Base-by-base conservation (phyloP, 192 early-diverging fungal genomes). In the Coemansia pectinata region DNA sequence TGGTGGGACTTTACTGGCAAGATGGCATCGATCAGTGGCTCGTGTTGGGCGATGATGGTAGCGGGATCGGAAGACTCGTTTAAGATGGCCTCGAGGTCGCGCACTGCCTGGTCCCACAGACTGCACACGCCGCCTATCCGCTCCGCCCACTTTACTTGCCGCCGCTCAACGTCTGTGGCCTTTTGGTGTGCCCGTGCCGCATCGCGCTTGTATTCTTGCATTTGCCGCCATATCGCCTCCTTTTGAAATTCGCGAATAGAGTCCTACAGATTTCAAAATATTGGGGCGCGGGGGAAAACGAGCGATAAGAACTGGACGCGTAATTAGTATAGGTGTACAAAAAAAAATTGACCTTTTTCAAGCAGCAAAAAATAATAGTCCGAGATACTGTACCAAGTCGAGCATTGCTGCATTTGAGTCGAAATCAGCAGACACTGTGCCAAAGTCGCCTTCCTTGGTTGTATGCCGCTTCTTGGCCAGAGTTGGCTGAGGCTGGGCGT, bases 211-310 rank as follows among this genome's bases (percentile, higher is more conserved):
- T 90, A 90, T 53, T 88, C 87, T 85, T 85, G 85, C 69, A 89
- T 88, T 59, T 89, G 86, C 21, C 88, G 71, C 85, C 86, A 90
- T 45, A 90, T 90, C 40, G 88, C 88, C 10, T 90, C 88, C 64
- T 90, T 90, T 76, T 89, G 88, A 65, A 87, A 90, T 62, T 77
- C 69, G 61, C 80, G 80, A 53, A 83, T 83, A 55, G 71, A 66
- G 4, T 74, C 80, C 80, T 83, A 83, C 53, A 66, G 3, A 8
- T 21, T 29, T 44, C 11, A 23, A 63, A 69, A 38, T n/a, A 60
- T 52, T 19, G 4, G 53, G 27, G 14, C n/a, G 6, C 2, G 33
- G 19, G 9, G 5, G 3, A 23, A 39, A 63, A 0, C 38, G 14
- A 45, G 29, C 33, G 29, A 33, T 33, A 58, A 58, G 29, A 33